phyloP scores from a whole-genome alignment of 208 protist genomes.

The Leishmania turanica region DNA sequence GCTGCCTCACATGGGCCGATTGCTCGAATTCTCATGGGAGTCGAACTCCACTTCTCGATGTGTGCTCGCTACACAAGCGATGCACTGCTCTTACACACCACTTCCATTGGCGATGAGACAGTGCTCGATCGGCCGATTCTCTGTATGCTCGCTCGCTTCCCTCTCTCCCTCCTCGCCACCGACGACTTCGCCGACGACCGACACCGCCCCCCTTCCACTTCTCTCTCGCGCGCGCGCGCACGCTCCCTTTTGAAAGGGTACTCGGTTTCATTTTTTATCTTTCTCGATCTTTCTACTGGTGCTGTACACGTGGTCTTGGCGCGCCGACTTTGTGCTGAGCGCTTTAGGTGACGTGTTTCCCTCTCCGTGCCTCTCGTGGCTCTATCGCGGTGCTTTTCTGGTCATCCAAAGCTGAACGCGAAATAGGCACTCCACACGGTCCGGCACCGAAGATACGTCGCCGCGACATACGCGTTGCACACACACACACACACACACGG shows the following conservation, averaged over 20 bases:
- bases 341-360: neutral
- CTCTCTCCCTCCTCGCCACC: neutral
- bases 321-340: neutral
- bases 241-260: neutral
- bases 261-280: neutral
- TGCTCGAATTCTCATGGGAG: neutral
- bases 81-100: neutral
- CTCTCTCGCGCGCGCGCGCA: too few species aligned
- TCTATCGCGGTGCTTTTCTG: neutral
- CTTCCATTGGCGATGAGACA: neutral
- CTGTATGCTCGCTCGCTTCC: neutral
- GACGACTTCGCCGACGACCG: neutral
- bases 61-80: neutral
- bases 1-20: neutral
- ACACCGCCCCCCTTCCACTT: too few species aligned
- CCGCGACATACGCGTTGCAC: neutral
- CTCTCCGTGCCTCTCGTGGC: neutral
- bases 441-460: neutral
- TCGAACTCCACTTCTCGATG: neutral
- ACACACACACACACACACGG: neutral
- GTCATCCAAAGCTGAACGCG: neutral
- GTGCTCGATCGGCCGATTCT: neutral
- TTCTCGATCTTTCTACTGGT: neutral
- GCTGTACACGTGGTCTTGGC: neutral
- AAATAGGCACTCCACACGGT: neutral